Conservation (phyloP, 1,284 basidiomycete genomes). For the Marasmius oreades region DNA sequence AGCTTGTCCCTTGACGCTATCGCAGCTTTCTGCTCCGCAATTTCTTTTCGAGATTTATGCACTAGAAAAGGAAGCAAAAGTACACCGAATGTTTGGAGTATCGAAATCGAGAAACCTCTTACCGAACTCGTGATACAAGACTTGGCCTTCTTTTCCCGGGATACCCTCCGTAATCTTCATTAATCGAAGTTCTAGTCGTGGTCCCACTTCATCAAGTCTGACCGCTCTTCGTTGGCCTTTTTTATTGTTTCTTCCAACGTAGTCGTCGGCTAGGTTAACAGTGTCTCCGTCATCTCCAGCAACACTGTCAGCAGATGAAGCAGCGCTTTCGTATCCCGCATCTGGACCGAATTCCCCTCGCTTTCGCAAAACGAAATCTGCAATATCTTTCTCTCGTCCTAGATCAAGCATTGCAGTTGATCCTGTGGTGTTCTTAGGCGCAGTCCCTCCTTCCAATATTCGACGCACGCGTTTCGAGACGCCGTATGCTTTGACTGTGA, state of each 20-base stretch:
- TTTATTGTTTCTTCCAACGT: slow-evolving; percentile 92
- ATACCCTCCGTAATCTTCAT: slow-evolving; percentile 96
- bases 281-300: slow-evolving; percentile 81
- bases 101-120: slow-evolving; percentile 25
- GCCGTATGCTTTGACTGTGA: slow-evolving; percentile 93
- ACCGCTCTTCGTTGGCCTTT: slow-evolving; percentile 91
- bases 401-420: slow-evolving; percentile 62
- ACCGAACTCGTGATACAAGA: slow-evolving; percentile 93
- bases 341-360: slow-evolving; percentile 66
- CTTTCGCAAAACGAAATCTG: slow-evolving; percentile 87
- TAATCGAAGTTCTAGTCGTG: slow-evolving; percentile 88
- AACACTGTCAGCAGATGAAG: slow-evolving; percentile 68
- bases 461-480: slow-evolving; percentile 91
- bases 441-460: slow-evolving; percentile 70
- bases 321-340: slow-evolving; percentile 84
- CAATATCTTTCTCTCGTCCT: slow-evolving; percentile 88
- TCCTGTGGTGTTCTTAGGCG: slow-evolving; percentile 30
- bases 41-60: slow-evolving; percentile 78
- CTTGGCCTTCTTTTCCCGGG: slow-evolving; percentile 83
- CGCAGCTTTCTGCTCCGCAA: slow-evolving; percentile 59
- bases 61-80: slow-evolving; percentile 58
- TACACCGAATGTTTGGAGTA: slow-evolving; percentile 7
- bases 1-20: slow-evolving; percentile 77
- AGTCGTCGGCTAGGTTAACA: slow-evolving; percentile 86
- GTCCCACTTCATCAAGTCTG: slow-evolving; percentile 90